A percentile compares a stretch with the other conserved stretches of the same genome.
Conservation (phyloP, 2,329 filamentous ascomycete species). For the Pseudocercospora eumusae region DNA sequence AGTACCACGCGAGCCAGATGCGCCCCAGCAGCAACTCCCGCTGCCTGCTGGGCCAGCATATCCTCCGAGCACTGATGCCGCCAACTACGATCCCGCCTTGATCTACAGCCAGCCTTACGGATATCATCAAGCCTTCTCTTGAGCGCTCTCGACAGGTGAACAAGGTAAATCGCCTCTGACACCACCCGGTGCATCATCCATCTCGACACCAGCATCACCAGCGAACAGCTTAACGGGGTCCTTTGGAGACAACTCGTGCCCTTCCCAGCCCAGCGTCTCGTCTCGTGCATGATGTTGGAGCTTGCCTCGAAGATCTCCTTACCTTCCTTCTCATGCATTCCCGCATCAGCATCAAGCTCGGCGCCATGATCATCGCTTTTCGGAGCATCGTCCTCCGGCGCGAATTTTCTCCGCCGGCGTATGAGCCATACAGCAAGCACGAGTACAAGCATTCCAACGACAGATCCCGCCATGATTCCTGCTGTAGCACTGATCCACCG, state of each 20-base stretch:
- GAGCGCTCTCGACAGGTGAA: background rate
- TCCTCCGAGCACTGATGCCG: background rate
- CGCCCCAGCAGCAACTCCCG: background rate
- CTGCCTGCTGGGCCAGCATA: background rate
- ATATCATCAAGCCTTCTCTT: background rate
- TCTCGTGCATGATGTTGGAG: background rate
- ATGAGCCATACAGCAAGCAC: background rate
- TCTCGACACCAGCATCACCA: conserved; percentile 7
- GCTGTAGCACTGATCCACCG: background rate
- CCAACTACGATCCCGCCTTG: background rate
- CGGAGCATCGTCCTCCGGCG: background rate
- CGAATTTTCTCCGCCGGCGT: background rate
- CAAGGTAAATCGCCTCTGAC: background rate
- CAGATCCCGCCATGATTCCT: conserved; percentile 2
- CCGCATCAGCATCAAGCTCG: conserved; percentile 8
- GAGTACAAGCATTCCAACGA: background rate
- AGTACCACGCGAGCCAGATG: background rate
- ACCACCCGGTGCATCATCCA: conserved; percentile 1
- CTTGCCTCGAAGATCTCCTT: background rate
- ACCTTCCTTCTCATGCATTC: conserved; percentile 5
- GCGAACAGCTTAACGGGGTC: conserved; percentile 4
- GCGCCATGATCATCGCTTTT: background rate
- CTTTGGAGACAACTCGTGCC: conserved; percentile 5
- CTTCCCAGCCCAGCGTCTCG: conserved; percentile 1
- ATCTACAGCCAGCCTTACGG: background rate